Percentiles rank a stretch among this genome's conserved stretches.
These are phyloP conservation scores for Cercospora zeina DNA, from an alignment of 2,329 filamentous ascomycete genomes.

Conservation along the genomic window DNA sequence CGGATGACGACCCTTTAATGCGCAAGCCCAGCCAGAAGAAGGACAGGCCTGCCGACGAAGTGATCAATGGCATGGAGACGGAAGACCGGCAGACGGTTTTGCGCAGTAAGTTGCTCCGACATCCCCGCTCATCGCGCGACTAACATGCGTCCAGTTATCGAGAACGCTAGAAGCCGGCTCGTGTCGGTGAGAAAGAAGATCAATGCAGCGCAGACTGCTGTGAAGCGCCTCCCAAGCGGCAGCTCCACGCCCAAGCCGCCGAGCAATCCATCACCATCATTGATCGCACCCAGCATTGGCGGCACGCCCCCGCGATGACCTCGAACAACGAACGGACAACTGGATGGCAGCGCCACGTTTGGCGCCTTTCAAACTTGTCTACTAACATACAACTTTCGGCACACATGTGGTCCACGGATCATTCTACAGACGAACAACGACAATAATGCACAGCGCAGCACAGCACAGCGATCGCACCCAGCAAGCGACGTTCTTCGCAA, in stretches of 20 bases:
- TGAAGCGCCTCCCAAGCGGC: constrained; percentile 30
- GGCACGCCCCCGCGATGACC: constrained; percentile 28
- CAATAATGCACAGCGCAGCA: constrained; percentile 4
- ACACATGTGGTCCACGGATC: background rate
- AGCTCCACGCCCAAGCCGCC: constrained; percentile 27
- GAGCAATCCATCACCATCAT: constrained; percentile 20
- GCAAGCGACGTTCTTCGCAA: background rate
- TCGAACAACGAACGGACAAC: background rate
- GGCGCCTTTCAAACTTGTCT: constrained; percentile 2
- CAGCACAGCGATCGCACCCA: background rate
- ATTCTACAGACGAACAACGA: constrained; percentile 3
- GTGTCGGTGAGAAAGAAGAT: constrained; percentile 50
- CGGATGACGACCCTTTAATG: constrained; percentile 62
- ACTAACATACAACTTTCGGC: constrained; percentile 5
- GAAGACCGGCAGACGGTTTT: constrained; percentile 73
- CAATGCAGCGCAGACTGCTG: constrained; percentile 41
- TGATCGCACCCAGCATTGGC: constrained; percentile 24
- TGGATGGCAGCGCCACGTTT: background rate
- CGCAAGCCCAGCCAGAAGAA: constrained; percentile 49
- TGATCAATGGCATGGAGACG: constrained; percentile 58
- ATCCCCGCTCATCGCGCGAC: constrained; percentile 23
- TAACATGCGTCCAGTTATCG: constrained; percentile 46
- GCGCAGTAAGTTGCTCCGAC: constrained; percentile 61
- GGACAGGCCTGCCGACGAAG: constrained; percentile 50
- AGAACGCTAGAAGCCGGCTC: constrained; percentile 48